A percentile compares a stretch with the other conserved stretches of the same genome.
These are phyloP conservation scores for Begonia peltatifolia DNA, from an alignment of 306 rosid genomes.

Conservation along the genomic window DNA sequence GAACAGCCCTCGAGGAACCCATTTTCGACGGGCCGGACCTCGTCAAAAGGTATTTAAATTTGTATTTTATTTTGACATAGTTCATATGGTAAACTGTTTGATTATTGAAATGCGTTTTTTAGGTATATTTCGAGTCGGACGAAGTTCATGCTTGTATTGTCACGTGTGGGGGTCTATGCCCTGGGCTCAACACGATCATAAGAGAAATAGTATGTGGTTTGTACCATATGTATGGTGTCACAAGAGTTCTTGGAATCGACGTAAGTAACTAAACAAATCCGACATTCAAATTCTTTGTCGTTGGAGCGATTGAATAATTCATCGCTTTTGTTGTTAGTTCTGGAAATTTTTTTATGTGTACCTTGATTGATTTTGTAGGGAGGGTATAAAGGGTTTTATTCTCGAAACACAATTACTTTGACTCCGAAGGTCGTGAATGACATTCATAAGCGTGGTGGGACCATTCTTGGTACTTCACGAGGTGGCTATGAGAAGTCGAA, in stretches of 20 bases:
- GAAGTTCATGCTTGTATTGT: constrained; percentile 89
- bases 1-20: constrained; percentile 67
- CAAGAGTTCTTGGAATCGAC: constrained; percentile 60
- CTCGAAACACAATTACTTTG: constrained; percentile 49
- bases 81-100: background rate
- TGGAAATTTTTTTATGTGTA: background rate
- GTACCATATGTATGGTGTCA: constrained; percentile 83
- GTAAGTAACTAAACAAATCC: constrained; percentile 23
- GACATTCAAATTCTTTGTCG: no score
- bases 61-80: constrained; percentile 1
- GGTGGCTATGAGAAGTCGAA: constrained; percentile 86
- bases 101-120: constrained; percentile 7
- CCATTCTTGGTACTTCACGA: constrained; percentile 74
- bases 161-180: constrained; percentile 96
- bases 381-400: constrained; percentile 84
- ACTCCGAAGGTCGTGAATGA: constrained; percentile 75
- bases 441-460: constrained; percentile 95
- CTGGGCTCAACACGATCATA: constrained; percentile 96
- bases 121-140: constrained; percentile 75
- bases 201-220: constrained; percentile 84
- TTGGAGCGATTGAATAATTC: background rate
- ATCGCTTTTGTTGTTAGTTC: background rate
- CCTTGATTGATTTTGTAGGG: constrained; percentile 37
- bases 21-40: constrained; percentile 95
- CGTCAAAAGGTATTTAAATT: constrained; percentile 55